Percentiles rank a stretch among this genome's conserved stretches.
phyloP scores from a whole-genome alignment of 495 filamentous ascomycete species.

The Darksidea phi region DNA sequence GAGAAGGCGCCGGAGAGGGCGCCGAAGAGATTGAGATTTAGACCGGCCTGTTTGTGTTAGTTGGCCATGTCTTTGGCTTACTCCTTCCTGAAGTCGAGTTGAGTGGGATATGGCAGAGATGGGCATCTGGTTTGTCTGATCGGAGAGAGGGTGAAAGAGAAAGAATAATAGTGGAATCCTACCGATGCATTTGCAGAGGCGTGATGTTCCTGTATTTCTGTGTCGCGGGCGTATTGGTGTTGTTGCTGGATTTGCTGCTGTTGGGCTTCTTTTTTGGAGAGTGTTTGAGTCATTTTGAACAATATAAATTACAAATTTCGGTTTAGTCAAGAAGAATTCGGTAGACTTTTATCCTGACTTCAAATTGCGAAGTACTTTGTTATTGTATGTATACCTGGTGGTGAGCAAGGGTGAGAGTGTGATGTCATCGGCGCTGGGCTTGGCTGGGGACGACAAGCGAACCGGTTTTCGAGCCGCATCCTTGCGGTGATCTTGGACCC shows the following conservation, averaged over 20 bases:
- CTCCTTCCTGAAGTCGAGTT: too few relatives aligned
- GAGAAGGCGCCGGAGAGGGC: conserved; percentile 38
- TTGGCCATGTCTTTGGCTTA: background rate
- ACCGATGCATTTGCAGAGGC: conserved; percentile 26
- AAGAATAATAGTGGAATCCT: conserved; percentile 1
- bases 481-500: conserved; percentile 17
- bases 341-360: too few relatives aligned
- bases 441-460: background rate
- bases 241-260: conserved; percentile 20
- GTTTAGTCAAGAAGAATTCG: too few relatives aligned
- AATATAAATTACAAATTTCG: too few relatives aligned
- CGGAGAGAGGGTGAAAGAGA: background rate
- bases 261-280: conserved; percentile 25
- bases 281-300: background rate
- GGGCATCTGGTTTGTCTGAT: too few relatives aligned
- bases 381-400: background rate
- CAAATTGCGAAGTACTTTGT: background rate
- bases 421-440: conserved; percentile 12
- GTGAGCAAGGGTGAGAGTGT: background rate
- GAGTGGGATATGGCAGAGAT: background rate
- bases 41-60: conserved; percentile 35
- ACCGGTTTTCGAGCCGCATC: conserved; percentile 14
- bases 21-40: conserved; percentile 43
- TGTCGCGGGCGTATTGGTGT: conserved; percentile 18
- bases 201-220: conserved; percentile 29